Conservation (phyloP, 768 basidiomycete genomes). For the Lentinula boryana region DNA sequence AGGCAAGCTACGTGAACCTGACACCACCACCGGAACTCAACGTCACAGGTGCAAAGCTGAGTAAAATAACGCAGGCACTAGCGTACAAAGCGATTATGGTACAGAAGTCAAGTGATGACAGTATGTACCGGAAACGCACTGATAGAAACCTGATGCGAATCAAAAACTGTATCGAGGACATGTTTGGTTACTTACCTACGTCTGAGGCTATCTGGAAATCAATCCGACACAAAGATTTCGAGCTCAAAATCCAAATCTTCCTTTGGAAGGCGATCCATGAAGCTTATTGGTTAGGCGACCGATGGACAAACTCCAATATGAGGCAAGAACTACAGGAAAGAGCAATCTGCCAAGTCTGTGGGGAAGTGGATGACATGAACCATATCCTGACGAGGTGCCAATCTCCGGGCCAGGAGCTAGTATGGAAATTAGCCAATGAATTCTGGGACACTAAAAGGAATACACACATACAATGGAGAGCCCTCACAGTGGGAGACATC, state of each 20-base stretch:
- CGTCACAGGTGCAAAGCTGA: background rate
- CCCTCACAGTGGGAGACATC: conserved; percentile 12
- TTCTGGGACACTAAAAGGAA: conserved; percentile 12
- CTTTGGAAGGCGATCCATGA: conserved; percentile 15
- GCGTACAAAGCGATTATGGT: background rate
- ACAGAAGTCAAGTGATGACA: background rate
- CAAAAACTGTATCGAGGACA: background rate
- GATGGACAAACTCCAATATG: conserved; percentile 8
- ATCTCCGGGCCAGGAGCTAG: conserved; percentile 10
- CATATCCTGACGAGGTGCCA: conserved; percentile 22
- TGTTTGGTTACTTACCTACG: background rate
- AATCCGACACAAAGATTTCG: conserved; percentile 3
- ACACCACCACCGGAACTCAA: background rate
- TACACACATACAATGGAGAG: background rate
- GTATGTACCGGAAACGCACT: background rate
- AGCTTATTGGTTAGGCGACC: conserved; percentile 12
- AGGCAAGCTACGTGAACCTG: background rate
- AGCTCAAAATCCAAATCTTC: background rate
- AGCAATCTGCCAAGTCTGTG: conserved; percentile 12
- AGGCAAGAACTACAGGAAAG: background rate
- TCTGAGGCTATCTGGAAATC: background rate
- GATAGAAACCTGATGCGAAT: background rate
- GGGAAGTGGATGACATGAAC: conserved; percentile 15
- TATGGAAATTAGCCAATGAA: conserved; percentile 16
- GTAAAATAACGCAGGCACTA: background rate